A percentile compares a stretch with the other conserved stretches of the same genome.
Conservation (phyloP, 768 basidiomycete species). For the Leccinum imitatum region DNA sequence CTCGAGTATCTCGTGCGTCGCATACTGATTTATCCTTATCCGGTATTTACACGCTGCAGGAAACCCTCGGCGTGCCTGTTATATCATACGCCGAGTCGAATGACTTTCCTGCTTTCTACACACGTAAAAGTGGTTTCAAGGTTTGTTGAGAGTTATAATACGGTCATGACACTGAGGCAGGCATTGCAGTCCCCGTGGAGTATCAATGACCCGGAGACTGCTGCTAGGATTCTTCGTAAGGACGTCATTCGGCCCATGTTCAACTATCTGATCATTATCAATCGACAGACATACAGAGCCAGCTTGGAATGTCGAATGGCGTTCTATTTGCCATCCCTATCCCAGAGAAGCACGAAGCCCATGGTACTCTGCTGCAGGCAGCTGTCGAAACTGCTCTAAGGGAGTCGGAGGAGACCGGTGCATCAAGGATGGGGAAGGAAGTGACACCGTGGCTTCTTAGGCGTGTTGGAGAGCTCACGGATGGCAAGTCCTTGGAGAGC, state of each 20-base stretch:
- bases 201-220: conserved; percentile 56
- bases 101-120: conserved; percentile 96
- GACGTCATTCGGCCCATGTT: conserved; percentile 5
- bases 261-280: conserved; percentile 1
- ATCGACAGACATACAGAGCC: conserved; percentile 59
- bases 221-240: conserved; percentile 76
- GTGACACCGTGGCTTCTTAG: conserved; percentile 93
- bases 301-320: conserved; percentile 73
- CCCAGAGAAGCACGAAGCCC: conserved; percentile 66
- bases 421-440: conserved; percentile 81
- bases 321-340: conserved; percentile 89
- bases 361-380: conserved; percentile 68
- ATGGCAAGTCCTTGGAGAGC: conserved; percentile 69
- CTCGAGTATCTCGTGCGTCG: conserved; percentile 70
- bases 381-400: conserved; percentile 81
- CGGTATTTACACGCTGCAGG: conserved; percentile 44
- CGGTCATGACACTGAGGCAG: background rate
- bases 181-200: conserved; percentile 73
- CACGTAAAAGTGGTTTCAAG: conserved; percentile 77
- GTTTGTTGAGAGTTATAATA: conserved; percentile 25
- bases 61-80: conserved; percentile 94
- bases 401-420: conserved; percentile 80
- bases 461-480: conserved; percentile 78
- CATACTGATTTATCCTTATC: background rate
- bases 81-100: conserved; percentile 69